phyloP scores from a whole-genome alignment of 306 rosid species.

The Hippophae tibetana region DNA sequence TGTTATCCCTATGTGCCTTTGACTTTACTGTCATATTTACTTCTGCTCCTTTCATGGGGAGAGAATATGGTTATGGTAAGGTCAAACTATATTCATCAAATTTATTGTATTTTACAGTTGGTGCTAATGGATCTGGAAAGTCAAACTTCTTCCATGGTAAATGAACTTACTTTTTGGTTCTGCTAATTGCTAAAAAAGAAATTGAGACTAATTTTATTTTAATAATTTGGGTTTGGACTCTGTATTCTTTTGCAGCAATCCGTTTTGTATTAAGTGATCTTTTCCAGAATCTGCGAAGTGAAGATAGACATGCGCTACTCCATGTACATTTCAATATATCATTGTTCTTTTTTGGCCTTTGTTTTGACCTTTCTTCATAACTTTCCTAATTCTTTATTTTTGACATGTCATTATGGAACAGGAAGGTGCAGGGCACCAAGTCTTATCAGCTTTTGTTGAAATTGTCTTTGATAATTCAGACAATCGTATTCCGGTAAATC shows the following conservation, averaged over 20 bases:
- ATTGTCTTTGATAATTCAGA: conserved; percentile 92
- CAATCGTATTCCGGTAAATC: conserved; percentile 86
- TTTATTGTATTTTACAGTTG: conserved; percentile 46
- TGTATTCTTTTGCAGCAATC: conserved; percentile 48
- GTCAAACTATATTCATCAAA: conserved; percentile 5
- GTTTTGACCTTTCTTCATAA: neutral
- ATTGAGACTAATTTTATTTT: neutral
- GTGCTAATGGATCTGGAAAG: conserved; percentile 99
- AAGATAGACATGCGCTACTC: conserved; percentile 79
- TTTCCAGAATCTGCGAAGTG: conserved; percentile 72
- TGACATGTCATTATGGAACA: conserved; percentile 20
- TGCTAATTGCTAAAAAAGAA: neutral
- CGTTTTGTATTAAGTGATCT: conserved; percentile 93
- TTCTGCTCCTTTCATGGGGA: conserved; percentile 5
- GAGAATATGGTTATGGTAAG: neutral
- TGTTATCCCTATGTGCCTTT: neutral
- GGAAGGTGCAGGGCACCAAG: conserved; percentile 98
- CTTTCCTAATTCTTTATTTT: conserved; percentile 8
- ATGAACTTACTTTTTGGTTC: conserved; percentile 7
- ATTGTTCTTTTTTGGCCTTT: conserved; percentile 9
- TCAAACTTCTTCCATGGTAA: conserved; percentile 93
- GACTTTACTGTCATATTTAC: neutral
- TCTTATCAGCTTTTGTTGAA: conserved; percentile 90
- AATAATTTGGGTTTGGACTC: conserved; percentile 4
- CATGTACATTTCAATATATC: conserved; percentile 52